phyloP scores from a whole-genome alignment of 495 filamentous ascomycete species.

The Neurospora sp. region DNA sequence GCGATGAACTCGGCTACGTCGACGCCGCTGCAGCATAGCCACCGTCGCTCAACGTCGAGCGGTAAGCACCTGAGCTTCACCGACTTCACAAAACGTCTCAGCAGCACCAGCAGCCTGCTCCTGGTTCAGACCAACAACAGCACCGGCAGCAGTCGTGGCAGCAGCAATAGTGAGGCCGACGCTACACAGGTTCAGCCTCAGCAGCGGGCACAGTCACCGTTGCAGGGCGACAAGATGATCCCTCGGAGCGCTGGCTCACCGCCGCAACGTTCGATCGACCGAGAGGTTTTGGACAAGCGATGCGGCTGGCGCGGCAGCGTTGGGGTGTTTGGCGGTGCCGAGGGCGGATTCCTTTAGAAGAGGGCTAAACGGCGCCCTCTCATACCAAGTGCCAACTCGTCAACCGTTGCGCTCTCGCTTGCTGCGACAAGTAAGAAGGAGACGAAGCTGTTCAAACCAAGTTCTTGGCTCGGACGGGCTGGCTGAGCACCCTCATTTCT shows the following conservation, averaged over 20 bases:
- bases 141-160: slow-evolving; percentile 36
- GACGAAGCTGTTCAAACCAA: neutral
- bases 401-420: neutral
- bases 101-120: slow-evolving; percentile 41
- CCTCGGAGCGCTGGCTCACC: neutral
- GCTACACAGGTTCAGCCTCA: slow-evolving; percentile 1
- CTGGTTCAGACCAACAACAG: slow-evolving; percentile 43
- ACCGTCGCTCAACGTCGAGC: slow-evolving; percentile 35
- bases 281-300: slow-evolving; percentile 9
- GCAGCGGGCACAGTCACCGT: neutral
- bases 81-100: slow-evolving; percentile 44
- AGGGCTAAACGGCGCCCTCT: neutral
- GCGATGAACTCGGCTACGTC: slow-evolving; percentile 8
- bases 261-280: slow-evolving; percentile 7
- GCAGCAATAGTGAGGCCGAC: slow-evolving; percentile 21
- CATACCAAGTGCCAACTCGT: neutral
- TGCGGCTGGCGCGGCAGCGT: slow-evolving; percentile 41
- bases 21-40: slow-evolving; percentile 11
- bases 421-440: neutral
- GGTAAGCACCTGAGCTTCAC: slow-evolving; percentile 41
- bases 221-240: neutral
- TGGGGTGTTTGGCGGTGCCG: slow-evolving; percentile 38
- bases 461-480: neutral
- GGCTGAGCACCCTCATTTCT: neutral
- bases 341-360: slow-evolving; percentile 30